Evolutionary conservation across 192 early-diverging fungal genomes (phyloP), one percentile per base, ranked within the genome.

Genomic region (Pilaira anomala): DNA sequence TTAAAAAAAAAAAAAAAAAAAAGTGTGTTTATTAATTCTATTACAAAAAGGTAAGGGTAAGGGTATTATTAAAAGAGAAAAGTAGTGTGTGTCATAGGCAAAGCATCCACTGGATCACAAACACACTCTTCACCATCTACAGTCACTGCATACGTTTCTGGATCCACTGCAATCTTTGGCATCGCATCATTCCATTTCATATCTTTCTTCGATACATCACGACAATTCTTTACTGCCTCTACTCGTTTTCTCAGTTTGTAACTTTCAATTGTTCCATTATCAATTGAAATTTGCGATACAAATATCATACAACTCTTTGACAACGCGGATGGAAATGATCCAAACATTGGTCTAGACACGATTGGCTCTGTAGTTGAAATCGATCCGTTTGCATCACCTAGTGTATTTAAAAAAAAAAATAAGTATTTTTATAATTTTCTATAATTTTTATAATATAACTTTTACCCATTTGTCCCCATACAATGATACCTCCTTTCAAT

Each of bases 341-440:
- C 93, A 76, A 89, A 98, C 88, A 92, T 91, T 3, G 92, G 92
- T 30, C 95, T 78, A 24, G 81, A 73, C 59, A 88, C 80, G 61
- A 96, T 80, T 1, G 95, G 94, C 74, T 98, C 85, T 1, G 93
- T 91, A 0, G 95, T 94, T 2, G 95, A 93, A 66, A 98, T 98
- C 16, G 91, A 93, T 1, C 87, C 93, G 62, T 97, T 94, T 40
- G 93, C 90, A 50, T 94, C 91, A 53, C 64, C 64, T 55, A 46
- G n/a, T n/a, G n/a, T n/a, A n/a, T n/a, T n/a, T n/a, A n/a, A n/a
- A n/a, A n/a, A n/a, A n/a, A n/a, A n/a, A n/a, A n/a, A n/a, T 41
- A 41, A 12, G 8, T 41, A 12, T 41, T 40, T 4, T 40, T 40
- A 11, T 4, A 12, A 12, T 41, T 41, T 41, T 41, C 14, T 41